Evolutionary conservation across 1,284 basidiomycete species (phyloP).

Genomic region (Rhodotorula sp.): DNA sequence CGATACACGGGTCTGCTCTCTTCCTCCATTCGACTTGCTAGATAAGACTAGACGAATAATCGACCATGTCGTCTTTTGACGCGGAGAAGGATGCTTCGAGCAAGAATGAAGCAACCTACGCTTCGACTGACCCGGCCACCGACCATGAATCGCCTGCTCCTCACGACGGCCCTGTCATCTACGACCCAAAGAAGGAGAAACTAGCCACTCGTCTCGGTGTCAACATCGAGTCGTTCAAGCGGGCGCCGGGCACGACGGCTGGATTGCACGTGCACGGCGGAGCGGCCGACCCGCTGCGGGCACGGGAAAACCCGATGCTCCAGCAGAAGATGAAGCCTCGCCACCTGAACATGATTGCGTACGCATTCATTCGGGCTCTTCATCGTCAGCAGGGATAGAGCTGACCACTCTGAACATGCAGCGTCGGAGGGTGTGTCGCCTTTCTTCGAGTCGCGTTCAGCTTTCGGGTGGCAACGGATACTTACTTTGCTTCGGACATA

Average conservation of each 20-base stretch:
- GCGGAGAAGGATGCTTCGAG: slow-evolving; percentile 18
- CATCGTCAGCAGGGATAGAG: background rate
- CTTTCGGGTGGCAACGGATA: background rate
- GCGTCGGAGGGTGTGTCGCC: background rate
- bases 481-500: too few relatives aligned
- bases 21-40: too few relatives aligned
- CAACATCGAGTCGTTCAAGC: slow-evolving; percentile 51
- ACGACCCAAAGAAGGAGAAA: slow-evolving; percentile 51
- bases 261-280: slow-evolving; percentile 46
- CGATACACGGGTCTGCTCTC: too few relatives aligned
- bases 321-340: slow-evolving; percentile 25
- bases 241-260: slow-evolving; percentile 50
- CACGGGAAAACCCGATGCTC: slow-evolving; percentile 47
- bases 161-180: slow-evolving; percentile 30
- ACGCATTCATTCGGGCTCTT: slow-evolving; percentile 51
- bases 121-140: slow-evolving; percentile 10
- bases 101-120: slow-evolving; percentile 14
- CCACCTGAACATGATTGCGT: slow-evolving; percentile 41
- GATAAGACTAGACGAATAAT: too few relatives aligned
- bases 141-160: too few relatives aligned
- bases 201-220: slow-evolving; percentile 50
- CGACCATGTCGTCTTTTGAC: background rate
- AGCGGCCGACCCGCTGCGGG: slow-evolving; percentile 31
- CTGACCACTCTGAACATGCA: background rate
- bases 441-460: slow-evolving; percentile 20